Base-by-base conservation (phyloP, 345 rosid genomes). In the Hibiscus syriacus region DNA sequence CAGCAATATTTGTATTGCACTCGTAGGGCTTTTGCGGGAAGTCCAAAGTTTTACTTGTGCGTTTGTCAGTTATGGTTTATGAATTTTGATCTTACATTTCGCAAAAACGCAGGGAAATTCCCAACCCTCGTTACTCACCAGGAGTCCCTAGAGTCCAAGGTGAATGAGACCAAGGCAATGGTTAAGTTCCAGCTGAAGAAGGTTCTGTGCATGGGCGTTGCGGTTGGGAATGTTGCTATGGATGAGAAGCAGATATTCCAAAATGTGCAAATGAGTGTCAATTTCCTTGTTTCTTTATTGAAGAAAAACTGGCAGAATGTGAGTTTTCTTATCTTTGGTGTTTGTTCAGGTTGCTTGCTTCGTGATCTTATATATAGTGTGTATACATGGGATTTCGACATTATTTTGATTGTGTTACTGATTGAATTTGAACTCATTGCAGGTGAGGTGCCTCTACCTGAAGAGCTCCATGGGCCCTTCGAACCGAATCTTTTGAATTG, bases 251-350 rank as follows among this genome's bases (percentile, higher is more conserved):
- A 88, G 70, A 82, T 88, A 55, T 84, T 88, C 75, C 95, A 88
- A 79, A 88, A 88, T 39, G 95, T 88, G 19, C 95, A 88, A 71
- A 80, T 88, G 80, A 84, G 90, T n/a, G 88, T 88, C 11, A 88
- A 88, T 72, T 88, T 88, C 74, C 87, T 88, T 2, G 95, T 88
- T 20, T 88, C 95, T 0, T 79, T 88, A 74, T 69, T 88, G 85
- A 88, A 88, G 85, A 88, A 88, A 39, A 86, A 86, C 69, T 88
- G 95, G 95, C 95, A 86, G 45, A 88, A 88, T 23, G 95, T 86
- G 32, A 88, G 91, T 74, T 49, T n/a, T 8, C 19, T 0, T 14
- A 26, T 2, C 22, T 34, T 1, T 23, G 3, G 1, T 3, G 30
- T 6, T 0, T 62, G 26, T 9, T 27, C 23, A 34, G 11, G 43